Base-by-base conservation (phyloP, 2,329 filamentous ascomycete species). In the Aotearoamyces nothofagi region DNA sequence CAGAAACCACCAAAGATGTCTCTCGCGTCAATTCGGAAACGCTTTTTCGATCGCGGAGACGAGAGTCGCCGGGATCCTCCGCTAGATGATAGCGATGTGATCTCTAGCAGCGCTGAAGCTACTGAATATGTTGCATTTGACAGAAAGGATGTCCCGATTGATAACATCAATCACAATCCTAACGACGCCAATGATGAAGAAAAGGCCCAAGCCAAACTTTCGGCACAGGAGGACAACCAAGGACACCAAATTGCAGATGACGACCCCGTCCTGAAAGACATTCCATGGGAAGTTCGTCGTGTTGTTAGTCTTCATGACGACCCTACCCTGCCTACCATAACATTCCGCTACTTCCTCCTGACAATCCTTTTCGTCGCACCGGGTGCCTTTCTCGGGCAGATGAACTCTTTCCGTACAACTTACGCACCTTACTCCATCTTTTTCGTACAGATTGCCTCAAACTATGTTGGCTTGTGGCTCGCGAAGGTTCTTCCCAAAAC, bases 291-390 rank as follows among this genome's bases (percentile, higher is more conserved):
- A 35, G 67, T 71, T 9, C 61, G 68, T 23, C 58, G 64, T 14
- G 56, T 70, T 23, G 65, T 72, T 38, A 67, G 60, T 40, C 53
- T 73, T 33, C 56, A 60, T 12, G 67, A 74, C 40, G 66, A 73
- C 39, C 57, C 66, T 1, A 58, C 51, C 3, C 50, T 67, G 15
- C 61, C 63, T 1, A 69, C 64, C 9, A 51, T 73, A 13, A 73
- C 68, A 1, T 72, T 73, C 37, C 61, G 68, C 15, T 73, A 69
- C 40, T 67, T 71, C 39, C 29, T 72, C 14, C 50, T 72, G 14
- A 57, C 61, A 4, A 44, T 66, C 31, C 34, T 72, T 11, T 70
- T 71, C 39, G 59, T 70, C 24, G 54, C 60, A 1, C 66, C 67
- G 0, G 68, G 67, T 3, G 67, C 67, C 2, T 66, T 72, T 37